A percentile compares a stretch with the other conserved stretches of the same genome.
Evolutionary conservation across 192 early-diverging fungal genomes (phyloP).

Genomic region (Oehlia diaphana): DNA sequence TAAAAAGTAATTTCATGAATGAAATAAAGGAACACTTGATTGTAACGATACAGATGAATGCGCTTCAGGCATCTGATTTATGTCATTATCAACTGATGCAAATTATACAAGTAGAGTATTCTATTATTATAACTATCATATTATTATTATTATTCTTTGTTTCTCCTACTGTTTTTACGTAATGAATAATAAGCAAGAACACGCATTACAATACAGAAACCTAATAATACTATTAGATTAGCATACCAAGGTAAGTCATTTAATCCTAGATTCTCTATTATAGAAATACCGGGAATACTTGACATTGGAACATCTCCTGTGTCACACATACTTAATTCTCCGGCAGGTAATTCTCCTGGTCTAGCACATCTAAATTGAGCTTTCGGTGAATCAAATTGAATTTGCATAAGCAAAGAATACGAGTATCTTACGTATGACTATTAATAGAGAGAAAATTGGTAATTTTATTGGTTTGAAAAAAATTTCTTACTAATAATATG

Average conservation of each 20-base stretch:
- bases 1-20: too few relatives aligned
- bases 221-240: background rate
- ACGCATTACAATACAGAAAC: background rate
- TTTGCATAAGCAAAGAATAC: slow-evolving; percentile 1
- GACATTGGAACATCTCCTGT: background rate
- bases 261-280: background rate
- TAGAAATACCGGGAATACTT: background rate
- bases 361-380: too few relatives aligned
- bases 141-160: too few relatives aligned
- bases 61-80: too few relatives aligned
- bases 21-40: too few relatives aligned
- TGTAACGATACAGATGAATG: too few relatives aligned
- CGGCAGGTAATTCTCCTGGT: background rate
- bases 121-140: too few relatives aligned
- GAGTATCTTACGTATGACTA: background rate
- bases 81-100: too few relatives aligned
- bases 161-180: background rate
- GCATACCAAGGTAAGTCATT: background rate
- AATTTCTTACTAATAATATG: background rate
- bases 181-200: background rate
- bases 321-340: background rate
- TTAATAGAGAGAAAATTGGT: background rate
- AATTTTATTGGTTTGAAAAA: background rate
- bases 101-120: too few relatives aligned
- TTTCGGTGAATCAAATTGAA: slow-evolving; percentile 9